These are phyloP conservation scores for Yarrowia divulgata DNA, from an alignment of 805 yeast genomes.

Conservation along the genomic window DNA sequence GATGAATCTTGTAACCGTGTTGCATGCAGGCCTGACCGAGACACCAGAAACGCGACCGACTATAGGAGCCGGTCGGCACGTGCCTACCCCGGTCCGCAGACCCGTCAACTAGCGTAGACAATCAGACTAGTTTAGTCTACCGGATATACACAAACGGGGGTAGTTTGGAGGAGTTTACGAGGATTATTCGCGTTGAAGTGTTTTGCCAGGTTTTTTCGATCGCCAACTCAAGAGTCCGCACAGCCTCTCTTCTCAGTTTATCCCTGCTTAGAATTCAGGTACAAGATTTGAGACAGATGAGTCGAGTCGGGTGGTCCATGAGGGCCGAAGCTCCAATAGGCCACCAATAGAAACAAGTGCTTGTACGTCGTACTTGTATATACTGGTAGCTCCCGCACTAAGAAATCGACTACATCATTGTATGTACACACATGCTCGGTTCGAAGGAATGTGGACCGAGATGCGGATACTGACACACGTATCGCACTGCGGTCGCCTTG, in stretches of 20 bases:
- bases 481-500: too few relatives aligned
- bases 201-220: too few relatives aligned
- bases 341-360: too few relatives aligned
- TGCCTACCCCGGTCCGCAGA: constrained; percentile 2
- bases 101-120: neutral
- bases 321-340: too few relatives aligned
- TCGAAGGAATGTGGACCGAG: neutral
- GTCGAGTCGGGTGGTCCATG: neutral
- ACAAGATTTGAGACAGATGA: constrained; percentile 12
- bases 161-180: too few relatives aligned
- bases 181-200: too few relatives aligned
- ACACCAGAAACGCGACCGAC: neutral
- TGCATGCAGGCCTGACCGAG: neutral
- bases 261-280: constrained; percentile 32
- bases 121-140: neutral
- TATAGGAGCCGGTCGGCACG: neutral
- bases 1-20: neutral
- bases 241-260: constrained; percentile 20
- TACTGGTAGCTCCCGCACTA: neutral
- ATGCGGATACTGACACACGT: too few relatives aligned
- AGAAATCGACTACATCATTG: neutral
- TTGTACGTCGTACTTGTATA: too few relatives aligned
- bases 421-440: neutral
- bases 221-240: neutral
- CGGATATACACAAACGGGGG: constrained; percentile 6